Evolutionary conservation across 164 flowering plant species (phyloP).

Genomic region (Umbellularia californica): DNA sequence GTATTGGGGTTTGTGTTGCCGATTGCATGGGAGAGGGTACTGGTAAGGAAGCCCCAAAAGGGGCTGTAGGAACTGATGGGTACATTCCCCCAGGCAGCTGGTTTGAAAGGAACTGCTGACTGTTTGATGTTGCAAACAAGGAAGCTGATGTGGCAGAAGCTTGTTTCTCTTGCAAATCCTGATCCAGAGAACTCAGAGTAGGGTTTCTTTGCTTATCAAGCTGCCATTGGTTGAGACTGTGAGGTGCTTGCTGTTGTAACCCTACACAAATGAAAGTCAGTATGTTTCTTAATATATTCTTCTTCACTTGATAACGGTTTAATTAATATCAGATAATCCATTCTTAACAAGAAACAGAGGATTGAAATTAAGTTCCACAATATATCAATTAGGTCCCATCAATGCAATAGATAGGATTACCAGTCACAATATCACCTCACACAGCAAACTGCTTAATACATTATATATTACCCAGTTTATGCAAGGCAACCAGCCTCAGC

Average conservation of each 20-base stretch:
- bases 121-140: slow-evolving; percentile 17
- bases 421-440: too few relatives aligned
- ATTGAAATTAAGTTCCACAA: too few relatives aligned
- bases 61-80: slow-evolving; percentile 16
- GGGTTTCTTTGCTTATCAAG: slow-evolving; percentile 45
- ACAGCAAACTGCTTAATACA: too few relatives aligned
- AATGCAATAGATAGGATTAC: too few relatives aligned
- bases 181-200: slow-evolving; percentile 30
- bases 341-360: too few relatives aligned
- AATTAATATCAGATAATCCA: too few relatives aligned
- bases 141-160: slow-evolving; percentile 24
- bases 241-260: not conserved
- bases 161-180: slow-evolving; percentile 52
- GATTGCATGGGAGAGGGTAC: slow-evolving; percentile 43
- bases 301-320: not conserved
- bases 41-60: slow-evolving; percentile 50
- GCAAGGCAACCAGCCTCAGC: too few relatives aligned
- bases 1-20: slow-evolving; percentile 31
- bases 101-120: slow-evolving; percentile 52
- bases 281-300: not conserved
- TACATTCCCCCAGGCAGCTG: slow-evolving; percentile 30
- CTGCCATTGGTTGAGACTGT: slow-evolving; percentile 53
- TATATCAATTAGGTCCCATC: too few relatives aligned
- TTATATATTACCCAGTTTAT: too few relatives aligned
- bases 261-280: not conserved